These are phyloP conservation scores for Elsinoe arachidis DNA, from an alignment of 2,329 filamentous ascomycete genomes.

Conservation along the genomic window DNA sequence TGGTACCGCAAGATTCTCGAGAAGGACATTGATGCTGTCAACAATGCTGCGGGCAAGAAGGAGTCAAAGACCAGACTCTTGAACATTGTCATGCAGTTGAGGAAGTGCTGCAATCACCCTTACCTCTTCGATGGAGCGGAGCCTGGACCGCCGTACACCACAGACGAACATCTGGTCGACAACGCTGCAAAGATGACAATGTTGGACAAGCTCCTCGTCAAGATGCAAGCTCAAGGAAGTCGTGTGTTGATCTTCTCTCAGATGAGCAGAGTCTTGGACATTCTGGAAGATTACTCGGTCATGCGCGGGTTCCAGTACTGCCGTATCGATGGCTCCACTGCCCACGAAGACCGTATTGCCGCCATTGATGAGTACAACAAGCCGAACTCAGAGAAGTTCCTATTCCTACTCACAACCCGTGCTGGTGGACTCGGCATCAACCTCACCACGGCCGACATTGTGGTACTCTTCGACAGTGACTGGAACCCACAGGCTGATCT, in stretches of 20 bases:
- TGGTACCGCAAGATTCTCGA: conserved; percentile 99
- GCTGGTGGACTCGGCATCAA: conserved; percentile 97
- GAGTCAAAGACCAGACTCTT: conserved; percentile 95
- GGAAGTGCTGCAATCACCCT: conserved; percentile 97
- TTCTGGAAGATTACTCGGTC: conserved; percentile 95
- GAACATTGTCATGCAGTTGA: conserved; percentile 98
- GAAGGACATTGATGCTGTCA: conserved; percentile 98
- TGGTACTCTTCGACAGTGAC: conserved; percentile 93
- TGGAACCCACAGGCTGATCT: conserved; percentile 99
- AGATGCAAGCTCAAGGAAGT: conserved; percentile 78
- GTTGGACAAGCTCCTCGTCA: conserved; percentile 78
- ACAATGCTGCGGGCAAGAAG: conserved; percentile 88
- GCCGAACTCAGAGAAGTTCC: conserved; percentile 87
- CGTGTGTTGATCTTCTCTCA: conserved; percentile 98
- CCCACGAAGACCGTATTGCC: conserved; percentile 93
- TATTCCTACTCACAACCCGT: conserved; percentile 90
- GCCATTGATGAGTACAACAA: conserved; percentile 99
- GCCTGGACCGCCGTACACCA: conserved; percentile 94
- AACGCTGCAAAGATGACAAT: conserved; percentile 98
- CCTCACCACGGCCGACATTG: conserved; percentile 87
- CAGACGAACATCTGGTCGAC: conserved; percentile 86
- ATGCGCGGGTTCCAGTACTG: conserved; percentile 94
- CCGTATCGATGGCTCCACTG: conserved; percentile 91
- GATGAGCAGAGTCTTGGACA: conserved; percentile 95
- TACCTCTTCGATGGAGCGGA: conserved; percentile 97